Percentiles rank a stretch among this genome's conserved stretches.
These are phyloP conservation scores for Mycena sanguinolenta DNA, from an alignment of 768 basidiomycete genomes.

Conservation along the genomic window DNA sequence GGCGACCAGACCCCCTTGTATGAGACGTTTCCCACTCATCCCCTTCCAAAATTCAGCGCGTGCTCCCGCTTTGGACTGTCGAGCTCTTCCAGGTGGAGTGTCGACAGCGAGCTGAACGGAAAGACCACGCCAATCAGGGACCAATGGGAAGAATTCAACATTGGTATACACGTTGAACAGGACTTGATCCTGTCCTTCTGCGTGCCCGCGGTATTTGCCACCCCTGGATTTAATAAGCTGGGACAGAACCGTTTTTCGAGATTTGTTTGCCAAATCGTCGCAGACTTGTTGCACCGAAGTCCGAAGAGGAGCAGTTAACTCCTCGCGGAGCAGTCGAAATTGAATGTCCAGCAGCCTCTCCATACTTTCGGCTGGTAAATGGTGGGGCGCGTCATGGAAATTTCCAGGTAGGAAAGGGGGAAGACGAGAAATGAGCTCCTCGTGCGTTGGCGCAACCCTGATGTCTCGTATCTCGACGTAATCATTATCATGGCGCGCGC, in stretches of 20 bases:
- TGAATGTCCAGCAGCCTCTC: slow-evolving; percentile 78
- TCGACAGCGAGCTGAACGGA: slow-evolving; percentile 61
- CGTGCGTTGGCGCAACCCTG: slow-evolving; percentile 77
- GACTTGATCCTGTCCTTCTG: slow-evolving; percentile 58
- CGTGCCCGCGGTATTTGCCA: slow-evolving; percentile 67
- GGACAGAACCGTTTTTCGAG: slow-evolving; percentile 53
- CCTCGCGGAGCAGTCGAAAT: slow-evolving; percentile 81
- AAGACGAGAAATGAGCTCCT: slow-evolving; percentile 65
- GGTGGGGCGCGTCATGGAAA: slow-evolving; percentile 73
- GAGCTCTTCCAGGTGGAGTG: slow-evolving; percentile 69
- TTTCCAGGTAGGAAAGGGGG: slow-evolving; percentile 75
- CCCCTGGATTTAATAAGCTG: slow-evolving; percentile 65
- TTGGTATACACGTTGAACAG: slow-evolving; percentile 77
- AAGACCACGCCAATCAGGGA: slow-evolving; percentile 67
- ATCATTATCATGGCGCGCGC: slow-evolving; percentile 81
- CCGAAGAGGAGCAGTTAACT: slow-evolving; percentile 73
- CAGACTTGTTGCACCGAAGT: slow-evolving; percentile 62
- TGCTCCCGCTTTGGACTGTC: slow-evolving; percentile 50
- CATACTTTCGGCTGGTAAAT: slow-evolving; percentile 68
- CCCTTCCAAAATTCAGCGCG: slow-evolving; percentile 74
- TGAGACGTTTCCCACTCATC: slow-evolving; percentile 68
- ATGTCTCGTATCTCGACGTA: slow-evolving; percentile 67
- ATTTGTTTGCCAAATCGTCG: slow-evolving; percentile 53
- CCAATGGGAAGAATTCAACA: slow-evolving; percentile 59
- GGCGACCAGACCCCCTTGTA: slow-evolving; percentile 74